Evolutionary conservation across 192 early-diverging fungal species (phyloP).

Genomic region (Coemansia sp.): DNA sequence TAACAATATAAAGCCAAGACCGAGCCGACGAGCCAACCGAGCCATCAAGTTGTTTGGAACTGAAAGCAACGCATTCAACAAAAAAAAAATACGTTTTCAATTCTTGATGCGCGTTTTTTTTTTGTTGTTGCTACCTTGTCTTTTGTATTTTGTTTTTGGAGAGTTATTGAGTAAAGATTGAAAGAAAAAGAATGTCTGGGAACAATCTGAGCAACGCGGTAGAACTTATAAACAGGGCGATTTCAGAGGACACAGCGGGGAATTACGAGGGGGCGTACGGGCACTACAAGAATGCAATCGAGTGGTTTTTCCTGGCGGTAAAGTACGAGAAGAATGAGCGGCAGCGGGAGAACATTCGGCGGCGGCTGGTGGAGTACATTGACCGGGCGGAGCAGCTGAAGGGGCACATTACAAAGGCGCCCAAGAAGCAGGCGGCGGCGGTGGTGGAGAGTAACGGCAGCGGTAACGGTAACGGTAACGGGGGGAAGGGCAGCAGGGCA

Average conservation of each 20-base stretch:
- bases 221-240: constrained; percentile 89
- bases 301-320: constrained; percentile 91
- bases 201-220: constrained; percentile 72
- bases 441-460: constrained; percentile 55
- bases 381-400: constrained; percentile 93
- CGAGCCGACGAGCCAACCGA: too few species aligned
- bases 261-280: constrained; percentile 92
- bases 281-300: constrained; percentile 84
- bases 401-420: constrained; percentile 72
- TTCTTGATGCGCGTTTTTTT: background rate
- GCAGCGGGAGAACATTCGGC: constrained; percentile 77
- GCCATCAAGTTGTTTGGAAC: background rate
- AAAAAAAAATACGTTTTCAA: too few species aligned
- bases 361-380: constrained; percentile 90
- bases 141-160: background rate
- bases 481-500: constrained; percentile 43
- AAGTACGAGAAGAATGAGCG: constrained; percentile 98
- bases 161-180: too few species aligned
- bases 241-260: constrained; percentile 84
- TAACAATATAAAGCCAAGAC: too few species aligned
- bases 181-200: constrained; percentile 13
- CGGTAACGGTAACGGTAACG: constrained; percentile 18
- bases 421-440: constrained; percentile 63
- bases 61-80: background rate
- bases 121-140: background rate